phyloP scores from a whole-genome alignment of 2,329 filamentous ascomycete genomes.

The Podosphaera leucotricha region DNA sequence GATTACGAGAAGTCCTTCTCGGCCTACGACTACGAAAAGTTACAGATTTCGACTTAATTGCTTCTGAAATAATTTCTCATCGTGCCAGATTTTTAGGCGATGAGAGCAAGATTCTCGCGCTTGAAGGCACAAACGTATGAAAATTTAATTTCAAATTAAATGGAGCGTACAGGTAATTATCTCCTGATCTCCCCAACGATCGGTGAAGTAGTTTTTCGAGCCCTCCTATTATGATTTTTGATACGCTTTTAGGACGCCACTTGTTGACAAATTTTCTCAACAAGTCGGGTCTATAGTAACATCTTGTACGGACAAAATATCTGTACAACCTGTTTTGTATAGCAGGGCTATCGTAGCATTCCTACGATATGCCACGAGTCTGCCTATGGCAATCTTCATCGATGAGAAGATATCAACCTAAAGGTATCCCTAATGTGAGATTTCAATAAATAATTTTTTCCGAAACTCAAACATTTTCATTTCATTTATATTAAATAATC shows the following conservation, averaged over 20 bases:
- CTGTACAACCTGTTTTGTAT: neutral
- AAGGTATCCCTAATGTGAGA: neutral
- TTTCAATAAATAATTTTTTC: neutral
- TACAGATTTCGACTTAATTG: constrained; percentile 43
- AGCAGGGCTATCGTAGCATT: neutral
- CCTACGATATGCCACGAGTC: neutral
- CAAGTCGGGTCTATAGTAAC: neutral
- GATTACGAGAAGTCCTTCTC: constrained; percentile 35
- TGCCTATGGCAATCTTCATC: neutral
- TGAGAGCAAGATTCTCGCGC: constrained; percentile 34
- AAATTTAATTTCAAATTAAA: neutral
- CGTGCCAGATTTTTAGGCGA: constrained; percentile 41
- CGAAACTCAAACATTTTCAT: no score
- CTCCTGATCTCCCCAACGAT: neutral
- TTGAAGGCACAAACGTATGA: constrained; percentile 20
- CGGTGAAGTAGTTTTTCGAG: neutral
- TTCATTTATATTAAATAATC: no score
- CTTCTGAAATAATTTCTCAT: constrained; percentile 41
- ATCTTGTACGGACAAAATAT: neutral
- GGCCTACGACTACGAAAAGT: constrained; percentile 34
- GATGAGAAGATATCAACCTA: neutral
- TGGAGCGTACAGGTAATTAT: neutral
- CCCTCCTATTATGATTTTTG: neutral
- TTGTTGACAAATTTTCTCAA: neutral
- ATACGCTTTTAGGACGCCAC: neutral